These are phyloP conservation scores for Drosera capensis DNA, from an alignment of 148 eudicot genomes.

Conservation along the genomic window DNA sequence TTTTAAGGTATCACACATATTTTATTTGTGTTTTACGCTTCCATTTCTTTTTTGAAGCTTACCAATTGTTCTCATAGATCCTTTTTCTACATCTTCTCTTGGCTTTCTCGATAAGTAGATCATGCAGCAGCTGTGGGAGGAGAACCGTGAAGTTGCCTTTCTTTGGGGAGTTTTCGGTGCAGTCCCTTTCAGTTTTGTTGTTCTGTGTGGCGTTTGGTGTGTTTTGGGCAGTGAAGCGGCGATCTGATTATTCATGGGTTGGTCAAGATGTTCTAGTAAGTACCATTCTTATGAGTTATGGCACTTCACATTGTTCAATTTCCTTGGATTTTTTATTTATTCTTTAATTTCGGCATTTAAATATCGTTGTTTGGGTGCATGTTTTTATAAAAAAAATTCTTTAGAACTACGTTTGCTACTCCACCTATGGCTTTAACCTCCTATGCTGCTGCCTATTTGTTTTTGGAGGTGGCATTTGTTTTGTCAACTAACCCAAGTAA, in stretches of 20 bases:
- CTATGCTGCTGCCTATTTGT: no score
- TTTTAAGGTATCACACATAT: constrained; percentile 34
- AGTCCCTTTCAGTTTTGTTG: constrained; percentile 37
- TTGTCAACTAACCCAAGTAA: not conserved
- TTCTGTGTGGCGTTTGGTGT: constrained; percentile 41
- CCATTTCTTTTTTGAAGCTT: not conserved
- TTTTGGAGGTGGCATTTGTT: not conserved
- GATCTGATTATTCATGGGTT: constrained; percentile 55
- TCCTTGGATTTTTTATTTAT: not conserved
- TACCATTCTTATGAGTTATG: constrained; percentile 3
- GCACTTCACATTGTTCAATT: no score
- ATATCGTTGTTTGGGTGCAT: no score
- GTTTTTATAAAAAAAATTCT: no score
- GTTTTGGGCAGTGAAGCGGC: constrained; percentile 48
- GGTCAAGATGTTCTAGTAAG: constrained; percentile 93
- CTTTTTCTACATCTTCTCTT: not conserved
- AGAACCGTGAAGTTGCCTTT: constrained; percentile 39
- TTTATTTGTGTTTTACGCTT: constrained; percentile 1
- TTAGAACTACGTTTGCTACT: no score
- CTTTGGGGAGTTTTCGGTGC: constrained; percentile 38
- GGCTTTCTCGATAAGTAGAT: constrained; percentile 17
- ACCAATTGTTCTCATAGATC: constrained; percentile 1
- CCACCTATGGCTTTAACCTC: no score
- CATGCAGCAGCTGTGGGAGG: constrained; percentile 28
- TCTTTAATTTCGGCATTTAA: not conserved